Evolutionary conservation across 768 basidiomycete species (phyloP), one percentile per base, ranked within the genome.

Genomic region (Termitomyces sp.): DNA sequence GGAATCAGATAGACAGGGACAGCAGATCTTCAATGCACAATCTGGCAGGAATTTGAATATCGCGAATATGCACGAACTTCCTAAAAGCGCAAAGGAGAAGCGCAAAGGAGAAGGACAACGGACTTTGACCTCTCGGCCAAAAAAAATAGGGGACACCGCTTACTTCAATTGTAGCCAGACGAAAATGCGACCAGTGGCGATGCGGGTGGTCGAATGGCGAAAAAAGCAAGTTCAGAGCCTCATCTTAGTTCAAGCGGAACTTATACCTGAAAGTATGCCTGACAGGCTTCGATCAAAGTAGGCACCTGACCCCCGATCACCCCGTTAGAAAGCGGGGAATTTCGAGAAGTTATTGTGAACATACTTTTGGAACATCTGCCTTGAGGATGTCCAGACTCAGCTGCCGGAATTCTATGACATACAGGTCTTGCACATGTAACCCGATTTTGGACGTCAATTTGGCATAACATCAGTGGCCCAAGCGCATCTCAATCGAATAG

Each of bases 241-340:
- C 78, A 81, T 81, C 76, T 78, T 80, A 74, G 75, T 74, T 78
- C 71, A 76, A 74, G 75, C 84, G 82, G 83, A 78, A 81, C 83
- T 85, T 85, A 84, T 84, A 84, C 76, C 70, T 78, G 69, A 71
- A 69, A 66, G 65, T 72, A 75, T 75, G 76, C 77, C 73, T 81
- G 79, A 79, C 79, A 78, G 78, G 70, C 78, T 79, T 79, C 78
- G 75, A 79, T 79, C 75, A 75, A n/a, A 70, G 67, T 75, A 68
- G 67, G 66, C 68, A 71, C 63, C 46, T 67, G 75, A 68, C 76
- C 76, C 51, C 77, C 78, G 68, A 72, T 67, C 75, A 79, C 79
- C 70, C 67, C 61, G 44, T 66, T 66, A 55, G 61, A 58, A 36
- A 58, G 58, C 49, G 51, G 50, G 59, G 49, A 20, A 61, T 59